Evolutionary conservation across 78 protist genomes (phyloP).

Genomic region (Dictyostelium firmibasis): DNA sequence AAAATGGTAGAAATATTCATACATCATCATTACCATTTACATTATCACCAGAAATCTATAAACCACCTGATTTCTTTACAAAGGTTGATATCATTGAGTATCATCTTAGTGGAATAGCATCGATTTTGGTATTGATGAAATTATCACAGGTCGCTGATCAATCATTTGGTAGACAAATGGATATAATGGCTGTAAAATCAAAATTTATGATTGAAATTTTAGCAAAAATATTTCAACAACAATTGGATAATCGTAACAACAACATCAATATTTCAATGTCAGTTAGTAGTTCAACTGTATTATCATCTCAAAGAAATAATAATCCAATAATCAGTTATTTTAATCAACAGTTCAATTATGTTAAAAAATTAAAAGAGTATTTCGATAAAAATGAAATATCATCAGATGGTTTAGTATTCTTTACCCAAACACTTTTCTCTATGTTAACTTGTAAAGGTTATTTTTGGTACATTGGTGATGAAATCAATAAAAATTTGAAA

Average conservation of each 20-base stretch:
- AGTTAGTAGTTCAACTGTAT: not conserved
- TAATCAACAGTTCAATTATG: not conserved
- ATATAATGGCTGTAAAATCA: not conserved
- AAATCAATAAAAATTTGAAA: not conserved
- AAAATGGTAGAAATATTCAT: conserved; percentile 9
- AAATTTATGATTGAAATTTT: conserved; percentile 24
- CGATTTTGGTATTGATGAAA: conserved; percentile 5
- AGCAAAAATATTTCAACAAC: not conserved
- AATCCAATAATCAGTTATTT: conserved; percentile 37
- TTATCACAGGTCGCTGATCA: not conserved
- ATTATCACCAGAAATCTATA: not conserved
- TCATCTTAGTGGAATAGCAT: conserved; percentile 31
- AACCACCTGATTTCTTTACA: not conserved
- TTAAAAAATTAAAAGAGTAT: not conserved
- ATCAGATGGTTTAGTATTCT: not conserved
- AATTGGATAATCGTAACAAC: not conserved
- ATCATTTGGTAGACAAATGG: not conserved
- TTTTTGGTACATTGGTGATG: conserved; percentile 11
- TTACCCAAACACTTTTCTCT: conserved; percentile 25
- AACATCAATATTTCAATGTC: not conserved
- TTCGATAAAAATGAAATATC: not conserved
- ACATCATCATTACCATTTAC: conserved; percentile 32
- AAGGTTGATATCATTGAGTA: conserved; percentile 38
- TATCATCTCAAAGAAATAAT: not conserved
- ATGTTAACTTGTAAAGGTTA: conserved; percentile 17